phyloP scores from a whole-genome alignment of 83 land plant genomes.

The Diphasiastrum complanatum region DNA sequence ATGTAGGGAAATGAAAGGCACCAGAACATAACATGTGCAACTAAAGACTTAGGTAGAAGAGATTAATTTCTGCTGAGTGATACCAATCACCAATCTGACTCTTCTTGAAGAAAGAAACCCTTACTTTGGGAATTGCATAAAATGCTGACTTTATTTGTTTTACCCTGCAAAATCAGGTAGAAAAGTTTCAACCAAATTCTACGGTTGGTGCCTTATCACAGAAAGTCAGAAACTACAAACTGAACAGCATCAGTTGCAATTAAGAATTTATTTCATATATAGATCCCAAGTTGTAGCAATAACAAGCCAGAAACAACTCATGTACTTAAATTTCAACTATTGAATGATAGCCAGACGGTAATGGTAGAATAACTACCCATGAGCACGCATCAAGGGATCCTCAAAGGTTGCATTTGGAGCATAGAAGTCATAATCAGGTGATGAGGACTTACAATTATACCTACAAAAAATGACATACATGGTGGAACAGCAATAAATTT shows the following conservation, averaged over 20 bases:
- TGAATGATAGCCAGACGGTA: not conserved
- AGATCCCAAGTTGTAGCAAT: not conserved
- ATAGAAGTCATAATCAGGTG: conserved; percentile 76
- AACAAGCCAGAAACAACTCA: not conserved
- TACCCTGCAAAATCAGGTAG: conserved; percentile 41
- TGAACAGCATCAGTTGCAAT: not conserved
- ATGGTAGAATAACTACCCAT: conserved; percentile 41
- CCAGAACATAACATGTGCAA: too few species aligned
- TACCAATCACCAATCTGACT: too few species aligned
- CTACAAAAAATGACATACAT: too few species aligned
- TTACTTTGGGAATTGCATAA: conserved; percentile 79
- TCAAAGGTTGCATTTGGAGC: conserved; percentile 81
- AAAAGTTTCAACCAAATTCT: too few species aligned
- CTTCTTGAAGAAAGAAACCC: too few species aligned
- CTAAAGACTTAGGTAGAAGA: too few species aligned
- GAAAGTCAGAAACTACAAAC: not conserved
- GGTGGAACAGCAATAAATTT: too few species aligned
- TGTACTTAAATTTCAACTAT: not conserved
- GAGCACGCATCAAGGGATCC: conserved; percentile 85
- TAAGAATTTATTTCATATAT: too few species aligned
- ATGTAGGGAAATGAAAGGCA: too few species aligned
- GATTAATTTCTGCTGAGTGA: too few species aligned
- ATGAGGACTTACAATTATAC: conserved; percentile 56
- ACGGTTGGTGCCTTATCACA: too few species aligned
- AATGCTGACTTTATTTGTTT: conserved; percentile 90